Conservation (phyloP, 2,329 filamentous ascomycete species). For the Cladosporium cucumerinum region DNA sequence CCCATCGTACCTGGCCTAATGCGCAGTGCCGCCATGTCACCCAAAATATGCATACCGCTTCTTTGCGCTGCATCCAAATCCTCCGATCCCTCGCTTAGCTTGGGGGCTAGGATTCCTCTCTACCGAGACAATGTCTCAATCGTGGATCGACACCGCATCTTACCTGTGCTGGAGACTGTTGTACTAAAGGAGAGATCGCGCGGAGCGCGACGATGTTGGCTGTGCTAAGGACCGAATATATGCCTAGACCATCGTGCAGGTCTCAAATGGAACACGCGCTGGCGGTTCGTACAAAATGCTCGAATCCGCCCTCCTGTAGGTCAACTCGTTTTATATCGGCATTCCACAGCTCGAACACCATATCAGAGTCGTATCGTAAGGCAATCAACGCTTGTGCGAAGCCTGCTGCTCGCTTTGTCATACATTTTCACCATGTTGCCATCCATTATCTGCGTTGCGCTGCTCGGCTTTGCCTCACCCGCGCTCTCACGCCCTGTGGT, state of each 20-base stretch:
- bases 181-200: constrained; percentile 10
- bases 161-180: neutral
- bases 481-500: neutral
- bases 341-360: neutral
- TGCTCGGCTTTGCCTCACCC: neutral
- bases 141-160: constrained; percentile 5
- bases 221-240: constrained; percentile 2
- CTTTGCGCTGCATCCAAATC: neutral
- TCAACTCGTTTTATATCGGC: neutral
- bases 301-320: neutral
- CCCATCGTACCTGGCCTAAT: neutral
- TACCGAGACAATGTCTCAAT: constrained; percentile 15
- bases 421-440: neutral
- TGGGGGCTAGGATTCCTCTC: constrained; percentile 2
- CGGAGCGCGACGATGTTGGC: constrained; percentile 2
- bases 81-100: neutral
- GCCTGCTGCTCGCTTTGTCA: neutral
- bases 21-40: neutral
- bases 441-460: neutral
- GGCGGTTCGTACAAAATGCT: constrained; percentile 8
- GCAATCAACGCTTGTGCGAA: neutral
- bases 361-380: neutral
- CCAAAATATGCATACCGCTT: neutral
- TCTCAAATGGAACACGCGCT: neutral
- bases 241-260: constrained; percentile 3